Conservation (phyloP, 169 alveolate genomes). For the Plasmodium falciparum region DNA sequence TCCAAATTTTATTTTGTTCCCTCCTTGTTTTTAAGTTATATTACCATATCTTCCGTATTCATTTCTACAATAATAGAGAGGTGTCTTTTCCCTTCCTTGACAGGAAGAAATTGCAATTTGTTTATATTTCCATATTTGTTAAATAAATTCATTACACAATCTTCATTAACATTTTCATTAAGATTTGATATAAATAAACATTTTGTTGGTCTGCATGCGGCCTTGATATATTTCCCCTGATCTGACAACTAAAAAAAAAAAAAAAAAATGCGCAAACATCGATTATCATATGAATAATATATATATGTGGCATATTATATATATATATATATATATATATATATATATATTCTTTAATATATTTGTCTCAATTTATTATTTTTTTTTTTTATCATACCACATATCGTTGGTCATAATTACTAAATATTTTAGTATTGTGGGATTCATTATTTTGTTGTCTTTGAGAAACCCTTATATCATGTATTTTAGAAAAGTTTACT, state of each 20-base stretch:
- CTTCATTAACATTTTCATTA: slow-evolving; percentile 77
- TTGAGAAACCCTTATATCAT: slow-evolving; percentile 78
- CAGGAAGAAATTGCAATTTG: slow-evolving; percentile 47
- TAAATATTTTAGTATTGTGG: slow-evolving; percentile 49
- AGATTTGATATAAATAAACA: slow-evolving; percentile 82
- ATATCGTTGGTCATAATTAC: slow-evolving; percentile 65
- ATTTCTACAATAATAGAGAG: slow-evolving; percentile 37
- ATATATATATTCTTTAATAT: neutral
- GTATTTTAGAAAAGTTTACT: slow-evolving; percentile 78
- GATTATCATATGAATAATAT: neutral
- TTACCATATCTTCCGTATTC: slow-evolving; percentile 63
- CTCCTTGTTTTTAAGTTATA: neutral
- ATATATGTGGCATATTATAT: neutral
- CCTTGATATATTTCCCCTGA: slow-evolving; percentile 79
- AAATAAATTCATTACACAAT: slow-evolving; percentile 73
- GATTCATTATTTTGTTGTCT: slow-evolving; percentile 40
- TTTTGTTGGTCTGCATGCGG: slow-evolving; percentile 83
- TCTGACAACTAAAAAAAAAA: slow-evolving; percentile 66
- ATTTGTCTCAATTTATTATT: neutral
- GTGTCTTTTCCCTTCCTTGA: slow-evolving; percentile 59
- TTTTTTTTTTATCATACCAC: slow-evolving; percentile 18
- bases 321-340: slow-evolving; percentile 7
- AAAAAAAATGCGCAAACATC: neutral
- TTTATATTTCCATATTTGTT: slow-evolving; percentile 76
- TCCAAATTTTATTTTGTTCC: neutral